Base-by-base conservation (phyloP, 2,329 filamentous ascomycete species). In the Coniella vitis region DNA sequence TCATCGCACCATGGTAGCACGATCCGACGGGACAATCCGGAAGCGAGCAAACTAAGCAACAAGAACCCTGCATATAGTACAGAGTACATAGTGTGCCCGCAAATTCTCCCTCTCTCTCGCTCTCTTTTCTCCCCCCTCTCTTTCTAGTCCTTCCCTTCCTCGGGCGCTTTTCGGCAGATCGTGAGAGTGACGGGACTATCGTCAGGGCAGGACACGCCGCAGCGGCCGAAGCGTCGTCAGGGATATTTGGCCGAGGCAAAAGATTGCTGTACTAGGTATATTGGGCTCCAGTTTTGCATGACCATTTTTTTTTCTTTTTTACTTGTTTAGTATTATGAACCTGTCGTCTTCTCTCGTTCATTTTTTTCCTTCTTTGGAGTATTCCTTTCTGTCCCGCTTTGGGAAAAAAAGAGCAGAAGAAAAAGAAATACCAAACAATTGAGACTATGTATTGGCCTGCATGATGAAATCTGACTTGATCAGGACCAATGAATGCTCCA, bases 211-310 rank as follows among this genome's bases (percentile, higher is more conserved):
- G 10, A 8, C 12, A 21, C 19, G 16, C 17, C 36, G 25, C 10
- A 8, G 12, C 4, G 12, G 20, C 13, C 4, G 8, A 20, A n/a
- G 22, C 13, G 40, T 10, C 16, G 31, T 32, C 32, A 35, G 41
- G 41, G 41, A 44, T 44, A 44, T 44, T 44, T 44, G 13, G 41
- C 41, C 41, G 41, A 44, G 19, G 19, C 29, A 5, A 34, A n/a
- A 9, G 17, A 12, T 20, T 22, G 3, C 7, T 19, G n/a, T 37
- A 37, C 10, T n/a, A 35, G 4, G 12, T 16, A n/a, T 8, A 17
- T 17, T 40, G 20, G 38, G 25, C 20, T 40, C 38, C 20, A 25
- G 38, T 16, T 20, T 39, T 22, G 37, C 9, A n/a, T 20, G 25
- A 42, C 25, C n/a, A 17, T 32, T 22, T 17, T 29, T 34, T 14